Conservation (phyloP, 805 yeast species). For the Kregervanrija delftensis region DNA sequence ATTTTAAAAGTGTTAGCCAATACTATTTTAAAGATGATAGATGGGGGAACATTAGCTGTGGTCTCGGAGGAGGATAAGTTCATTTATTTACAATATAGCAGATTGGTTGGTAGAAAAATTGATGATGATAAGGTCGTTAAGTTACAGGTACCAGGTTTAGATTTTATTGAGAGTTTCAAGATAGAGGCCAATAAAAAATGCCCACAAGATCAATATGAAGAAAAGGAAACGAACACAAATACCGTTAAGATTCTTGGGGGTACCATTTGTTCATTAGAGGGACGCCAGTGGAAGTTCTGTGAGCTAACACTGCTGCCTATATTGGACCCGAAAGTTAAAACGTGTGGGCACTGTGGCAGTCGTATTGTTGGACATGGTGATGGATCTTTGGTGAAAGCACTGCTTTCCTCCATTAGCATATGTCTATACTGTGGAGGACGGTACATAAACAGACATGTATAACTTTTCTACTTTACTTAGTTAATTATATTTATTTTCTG, state of each 20-base stretch:
- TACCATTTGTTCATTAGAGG: slow-evolving; percentile 8
- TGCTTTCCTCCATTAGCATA: slow-evolving; percentile 5
- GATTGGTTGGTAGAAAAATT: slow-evolving; percentile 1
- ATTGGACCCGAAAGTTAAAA: slow-evolving; percentile 5
- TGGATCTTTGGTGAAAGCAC: slow-evolving; percentile 2
- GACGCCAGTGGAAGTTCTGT: slow-evolving; percentile 14
- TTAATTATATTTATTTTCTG: too few relatives aligned
- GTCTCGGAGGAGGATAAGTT: slow-evolving; percentile 7
- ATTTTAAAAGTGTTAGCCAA: slow-evolving; percentile 7
- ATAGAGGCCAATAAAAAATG: neutral
- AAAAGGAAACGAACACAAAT: neutral
- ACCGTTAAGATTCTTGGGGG: too few relatives aligned
- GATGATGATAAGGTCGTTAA: slow-evolving; percentile 3
- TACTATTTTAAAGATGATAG: slow-evolving; percentile 7
- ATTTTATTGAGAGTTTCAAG: slow-evolving; percentile 4
- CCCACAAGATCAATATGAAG: neutral
- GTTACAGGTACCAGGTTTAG: slow-evolving; percentile 4
- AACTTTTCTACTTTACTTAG: neutral
- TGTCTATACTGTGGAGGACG: slow-evolving; percentile 15
- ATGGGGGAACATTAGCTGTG: neutral
- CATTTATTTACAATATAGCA: slow-evolving; percentile 8
- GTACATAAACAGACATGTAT: neutral
- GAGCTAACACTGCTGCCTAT: slow-evolving; percentile 12
- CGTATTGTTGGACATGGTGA: neutral
- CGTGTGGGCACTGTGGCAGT: slow-evolving; percentile 9